Base-by-base conservation (phyloP, 768 basidiomycete genomes). In the Vararia minispora region DNA sequence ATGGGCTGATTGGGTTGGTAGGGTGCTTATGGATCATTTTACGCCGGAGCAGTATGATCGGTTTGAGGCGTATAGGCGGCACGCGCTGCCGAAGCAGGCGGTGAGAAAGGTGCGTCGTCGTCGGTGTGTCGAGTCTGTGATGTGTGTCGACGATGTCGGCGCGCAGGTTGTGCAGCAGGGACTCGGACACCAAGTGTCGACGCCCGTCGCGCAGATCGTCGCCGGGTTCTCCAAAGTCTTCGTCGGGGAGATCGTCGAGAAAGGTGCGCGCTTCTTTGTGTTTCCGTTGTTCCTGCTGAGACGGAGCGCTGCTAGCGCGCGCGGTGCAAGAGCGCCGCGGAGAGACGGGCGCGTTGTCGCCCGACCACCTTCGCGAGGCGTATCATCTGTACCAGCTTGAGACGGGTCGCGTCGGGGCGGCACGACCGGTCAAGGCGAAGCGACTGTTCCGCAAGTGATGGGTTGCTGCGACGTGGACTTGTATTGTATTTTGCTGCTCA, bases 181-280 rank as follows among this genome's bases (percentile, higher is more conserved):
- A 1, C 64, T 79, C 0, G 79, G 79, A 12, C 80, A 87, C 42
- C 83, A 88, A 50, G 84, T 86, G 5, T 87, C 87, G 3, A 78
- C 80, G 49, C 84, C 86, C 3, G 83, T 92, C 4, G 81, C 89
- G 2, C 88, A 90, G 45, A 76, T 91, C 30, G 81, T 92, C 2
- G 87, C 88, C 5, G 90, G 90, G 44, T 83, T 94, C 41, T 71
- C 74, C 11, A 94, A 92, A 52, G 87, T 94, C 0, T 94, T 91
- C 43, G 87, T 94, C 3, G 90, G 90, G 3, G 89, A 92, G 56
- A 84, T 94, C 5, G 72, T 91, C 13, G 89, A 91, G 53, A 84
- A 82, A 61, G 88, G 88, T 86, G 34, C 39, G 65, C 51, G 7
- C 24, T 31, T 27, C 16, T 0, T 20, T 24, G 20, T 21, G 17